phyloP scores from a whole-genome alignment of 1,284 basidiomycete genomes.

The Vanrija pseudolonga region DNA sequence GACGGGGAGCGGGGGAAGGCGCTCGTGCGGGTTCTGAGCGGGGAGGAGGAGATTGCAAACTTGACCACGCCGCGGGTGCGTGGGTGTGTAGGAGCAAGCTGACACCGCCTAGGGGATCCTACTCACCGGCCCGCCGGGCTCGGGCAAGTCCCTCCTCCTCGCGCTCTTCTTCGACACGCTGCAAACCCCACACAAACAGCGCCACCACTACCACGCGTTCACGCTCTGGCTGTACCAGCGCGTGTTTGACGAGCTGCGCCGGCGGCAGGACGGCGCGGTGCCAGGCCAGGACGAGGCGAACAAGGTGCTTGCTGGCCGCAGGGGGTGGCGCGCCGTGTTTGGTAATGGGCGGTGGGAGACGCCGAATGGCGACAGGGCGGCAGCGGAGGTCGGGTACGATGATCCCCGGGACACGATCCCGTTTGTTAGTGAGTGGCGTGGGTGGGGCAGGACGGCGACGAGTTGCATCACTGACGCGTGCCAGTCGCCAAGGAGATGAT shows the following conservation, averaged over 20 bases:
- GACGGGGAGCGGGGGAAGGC: conserved; percentile 21
- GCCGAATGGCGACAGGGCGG: conserved; percentile 20
- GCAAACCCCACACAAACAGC: conserved; percentile 59
- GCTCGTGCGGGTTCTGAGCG: conserved; percentile 57
- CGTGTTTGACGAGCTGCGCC: conserved; percentile 49
- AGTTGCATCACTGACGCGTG: conserved; percentile 22
- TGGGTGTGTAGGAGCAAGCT: not conserved
- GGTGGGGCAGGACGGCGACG: not conserved
- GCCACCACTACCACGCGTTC: conserved; percentile 66
- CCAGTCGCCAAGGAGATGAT: conserved; percentile 50
- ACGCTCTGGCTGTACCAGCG: conserved; percentile 64
- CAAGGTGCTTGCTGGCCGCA: conserved; percentile 39
- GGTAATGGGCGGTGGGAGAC: conserved; percentile 49
- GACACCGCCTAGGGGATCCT: conserved; percentile 48
- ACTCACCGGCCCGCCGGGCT: conserved; percentile 56
- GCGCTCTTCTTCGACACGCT: conserved; percentile 63
- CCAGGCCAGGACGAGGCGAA: conserved; percentile 46
- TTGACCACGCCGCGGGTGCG: conserved; percentile 59
- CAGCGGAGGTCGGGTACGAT: conserved; percentile 14
- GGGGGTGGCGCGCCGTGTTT: conserved; percentile 48
- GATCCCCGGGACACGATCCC: conserved; percentile 45
- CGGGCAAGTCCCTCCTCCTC: conserved; percentile 61
- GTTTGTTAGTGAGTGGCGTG: conserved; percentile 41
- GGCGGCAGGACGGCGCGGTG: conserved; percentile 21
- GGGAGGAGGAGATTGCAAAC: conserved; percentile 59